These are phyloP conservation scores for Beverwykella pulmonaria DNA, from an alignment of 495 filamentous ascomycete genomes.

Conservation along the genomic window DNA sequence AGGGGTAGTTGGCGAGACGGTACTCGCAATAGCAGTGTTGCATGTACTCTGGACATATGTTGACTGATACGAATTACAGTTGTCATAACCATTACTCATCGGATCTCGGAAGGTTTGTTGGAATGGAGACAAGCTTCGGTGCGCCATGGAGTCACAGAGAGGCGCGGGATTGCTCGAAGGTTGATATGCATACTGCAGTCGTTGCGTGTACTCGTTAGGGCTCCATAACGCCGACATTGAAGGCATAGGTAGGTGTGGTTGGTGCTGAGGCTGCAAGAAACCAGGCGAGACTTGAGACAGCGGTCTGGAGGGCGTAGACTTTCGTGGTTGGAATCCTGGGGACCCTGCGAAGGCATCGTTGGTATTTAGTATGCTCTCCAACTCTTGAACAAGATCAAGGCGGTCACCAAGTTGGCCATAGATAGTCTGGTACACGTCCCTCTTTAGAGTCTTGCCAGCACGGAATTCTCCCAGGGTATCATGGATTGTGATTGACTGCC, in stretches of 20 bases:
- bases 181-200: not conserved
- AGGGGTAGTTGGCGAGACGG: not conserved
- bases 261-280: constrained; percentile 18
- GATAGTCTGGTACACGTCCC: constrained; percentile 4
- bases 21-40: not conserved
- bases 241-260: constrained; percentile 11
- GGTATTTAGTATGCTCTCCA: not conserved
- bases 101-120: not conserved
- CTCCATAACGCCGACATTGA: not conserved
- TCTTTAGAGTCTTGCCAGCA: not conserved
- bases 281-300: not conserved
- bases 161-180: not conserved
- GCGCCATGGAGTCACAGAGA: not conserved
- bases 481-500: not conserved
- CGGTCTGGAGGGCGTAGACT: not conserved
- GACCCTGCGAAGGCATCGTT: not conserved
- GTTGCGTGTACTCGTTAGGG: not conserved
- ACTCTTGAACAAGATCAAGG: not conserved
- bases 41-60: not conserved
- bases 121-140: not conserved
- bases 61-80: not conserved
- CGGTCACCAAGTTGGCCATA: not conserved
- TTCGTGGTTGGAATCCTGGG: not conserved
- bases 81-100: not conserved
- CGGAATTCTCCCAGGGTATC: constrained; percentile 7